Evolutionary conservation across 768 basidiomycete genomes (phyloP), one percentile per base, ranked within the genome.

Genomic region (Podaxis sp.): DNA sequence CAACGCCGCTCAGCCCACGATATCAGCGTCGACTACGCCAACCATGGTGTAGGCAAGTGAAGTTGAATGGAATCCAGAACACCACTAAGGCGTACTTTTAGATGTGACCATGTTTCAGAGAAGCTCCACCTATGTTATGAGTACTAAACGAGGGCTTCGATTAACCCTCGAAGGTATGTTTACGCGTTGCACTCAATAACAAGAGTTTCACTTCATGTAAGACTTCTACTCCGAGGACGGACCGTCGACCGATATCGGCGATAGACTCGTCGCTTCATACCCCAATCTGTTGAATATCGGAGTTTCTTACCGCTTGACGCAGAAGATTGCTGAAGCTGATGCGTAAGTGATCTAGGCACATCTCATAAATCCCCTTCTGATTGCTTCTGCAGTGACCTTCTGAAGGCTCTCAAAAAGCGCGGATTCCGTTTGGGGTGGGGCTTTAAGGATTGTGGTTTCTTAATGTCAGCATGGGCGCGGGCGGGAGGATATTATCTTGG

Each of bases 401-500:
- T 89, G 1, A 82, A 87, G 3, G 85, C 78, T 5, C 75, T 91
- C 14, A 71, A 77, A 38, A 76, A 76, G 61, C 75, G 74, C 2
- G 89, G 89, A 4, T 91, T 89, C 74, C 79, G 77, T 59, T 65
- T 76, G 11, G 82, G 79, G 48, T 65, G 69, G 5, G 88, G 87
- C 6, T 74, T 74, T 36, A 79, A 83, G 5, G 81, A 74, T 18
- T 73, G 80, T 0, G 88, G 88, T 0, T 76, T 83, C 62, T 59
- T 80, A 9, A 71, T 80, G 46, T 70, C 83, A 18, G 80, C 79
- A 13, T 82, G 77, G 68, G 69, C 68, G 6, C 76, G 75, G 46
- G 82, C 73, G 0, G 87, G 87, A 25, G 87, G 89, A 5, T 90
- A 86, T 70, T 90, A 90, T 70, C 73, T 89, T 1, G 87, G 88